Evolutionary conservation across 2,329 filamentous ascomycete genomes (phyloP).

Genomic region (Arthroderma uncinatum): DNA sequence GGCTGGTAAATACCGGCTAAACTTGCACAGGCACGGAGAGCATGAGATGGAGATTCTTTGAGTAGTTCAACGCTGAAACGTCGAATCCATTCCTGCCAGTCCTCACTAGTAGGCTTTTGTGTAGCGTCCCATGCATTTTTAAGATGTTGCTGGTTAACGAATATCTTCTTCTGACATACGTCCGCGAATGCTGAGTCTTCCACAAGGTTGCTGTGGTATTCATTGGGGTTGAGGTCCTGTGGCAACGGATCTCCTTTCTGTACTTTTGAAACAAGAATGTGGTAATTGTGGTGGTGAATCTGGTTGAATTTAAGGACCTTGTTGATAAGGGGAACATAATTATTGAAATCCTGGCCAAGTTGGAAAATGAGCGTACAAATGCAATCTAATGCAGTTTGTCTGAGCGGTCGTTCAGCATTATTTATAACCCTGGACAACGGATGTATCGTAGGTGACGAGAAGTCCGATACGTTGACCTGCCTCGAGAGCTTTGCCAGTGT

Average conservation of each 20-base stretch:
- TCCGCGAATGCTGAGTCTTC: constrained; percentile 77
- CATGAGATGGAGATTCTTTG: constrained; percentile 91
- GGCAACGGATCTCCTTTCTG: constrained; percentile 93
- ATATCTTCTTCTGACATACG: constrained; percentile 81
- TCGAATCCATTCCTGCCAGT: constrained; percentile 99
- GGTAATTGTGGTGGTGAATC: constrained; percentile 82
- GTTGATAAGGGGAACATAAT: constrained; percentile 88
- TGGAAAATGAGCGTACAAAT: constrained; percentile 93
- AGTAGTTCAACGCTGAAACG: constrained; percentile 91
- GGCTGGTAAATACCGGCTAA: constrained; percentile 85
- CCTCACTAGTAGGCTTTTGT: constrained; percentile 92
- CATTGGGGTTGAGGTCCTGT: constrained; percentile 81
- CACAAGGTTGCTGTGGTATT: constrained; percentile 62
- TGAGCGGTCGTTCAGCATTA: constrained; percentile 59
- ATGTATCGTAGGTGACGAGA: constrained; percentile 91
- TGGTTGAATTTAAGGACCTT: constrained; percentile 70
- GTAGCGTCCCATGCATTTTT: constrained; percentile 96
- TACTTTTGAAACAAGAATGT: constrained; percentile 80
- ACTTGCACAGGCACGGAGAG: constrained; percentile 81
- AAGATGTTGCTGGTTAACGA: constrained; percentile 94
- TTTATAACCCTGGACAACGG: constrained; percentile 74
- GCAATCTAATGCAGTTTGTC: constrained; percentile 79
- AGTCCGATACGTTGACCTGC: constrained; percentile 95
- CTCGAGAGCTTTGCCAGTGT: constrained; percentile 88
- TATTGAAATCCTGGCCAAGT: constrained; percentile 84